Conservation (phyloP, 345 rosid genomes). For the Syzygium grande region DNA sequence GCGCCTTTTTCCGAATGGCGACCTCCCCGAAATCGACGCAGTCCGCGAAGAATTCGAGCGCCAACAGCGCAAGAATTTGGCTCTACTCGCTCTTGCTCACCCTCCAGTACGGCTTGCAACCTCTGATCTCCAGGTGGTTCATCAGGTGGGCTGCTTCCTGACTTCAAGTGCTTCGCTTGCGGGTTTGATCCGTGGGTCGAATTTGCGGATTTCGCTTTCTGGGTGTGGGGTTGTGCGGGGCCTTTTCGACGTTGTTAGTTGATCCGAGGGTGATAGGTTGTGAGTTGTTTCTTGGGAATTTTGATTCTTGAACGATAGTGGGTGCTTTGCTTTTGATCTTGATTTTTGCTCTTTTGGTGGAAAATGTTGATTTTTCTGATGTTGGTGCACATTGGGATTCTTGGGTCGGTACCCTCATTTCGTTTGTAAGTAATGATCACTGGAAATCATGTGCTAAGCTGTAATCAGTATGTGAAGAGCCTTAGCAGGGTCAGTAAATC, state of each 20-base stretch:
- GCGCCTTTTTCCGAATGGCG: conserved; percentile 1
- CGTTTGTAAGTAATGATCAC: neutral
- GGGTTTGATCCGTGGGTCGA: neutral
- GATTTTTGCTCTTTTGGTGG: neutral
- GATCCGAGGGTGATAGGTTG: neutral
- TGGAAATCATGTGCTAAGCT: neutral
- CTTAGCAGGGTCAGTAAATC: neutral
- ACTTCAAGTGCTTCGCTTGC: neutral
- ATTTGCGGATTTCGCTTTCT: neutral
- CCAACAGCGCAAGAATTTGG: conserved; percentile 24
- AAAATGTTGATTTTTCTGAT: neutral
- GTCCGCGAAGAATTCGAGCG: neutral
- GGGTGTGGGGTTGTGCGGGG: neutral
- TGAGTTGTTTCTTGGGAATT: neutral
- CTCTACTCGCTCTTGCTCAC: conserved; percentile 66
- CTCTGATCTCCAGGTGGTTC: conserved; percentile 88
- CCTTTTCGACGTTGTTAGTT: neutral
- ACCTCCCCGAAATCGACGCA: conserved; percentile 3
- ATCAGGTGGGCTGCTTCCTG: conserved; percentile 31
- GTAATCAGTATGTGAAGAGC: neutral
- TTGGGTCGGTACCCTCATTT: neutral
- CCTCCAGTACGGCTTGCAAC: conserved; percentile 92
- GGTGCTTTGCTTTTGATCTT: neutral
- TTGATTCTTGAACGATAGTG: neutral
- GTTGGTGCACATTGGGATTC: neutral